A percentile compares a stretch with the other conserved stretches of the same genome.
These are phyloP conservation scores for Colletotrichum eleusines DNA, from an alignment of 2,329 filamentous ascomycete genomes.

Conservation along the genomic window DNA sequence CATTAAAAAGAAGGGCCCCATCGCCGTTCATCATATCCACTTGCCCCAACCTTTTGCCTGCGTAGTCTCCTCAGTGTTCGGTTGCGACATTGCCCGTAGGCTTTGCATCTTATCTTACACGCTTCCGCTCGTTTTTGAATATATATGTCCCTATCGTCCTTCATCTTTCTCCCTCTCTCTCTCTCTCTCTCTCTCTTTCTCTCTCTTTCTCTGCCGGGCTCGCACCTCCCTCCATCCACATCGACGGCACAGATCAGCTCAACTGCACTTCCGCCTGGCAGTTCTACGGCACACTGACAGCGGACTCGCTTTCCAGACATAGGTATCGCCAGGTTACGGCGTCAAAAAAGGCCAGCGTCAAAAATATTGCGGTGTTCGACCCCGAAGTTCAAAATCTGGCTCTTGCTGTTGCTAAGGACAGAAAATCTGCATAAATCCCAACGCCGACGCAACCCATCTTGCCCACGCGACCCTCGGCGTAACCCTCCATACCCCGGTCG, in stretches of 20 bases:
- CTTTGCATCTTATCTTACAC: conserved; percentile 9
- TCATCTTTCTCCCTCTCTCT: no score
- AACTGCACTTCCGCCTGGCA: not conserved
- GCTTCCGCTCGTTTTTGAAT: conserved; percentile 16
- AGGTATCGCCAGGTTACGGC: not conserved
- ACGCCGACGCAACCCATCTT: conserved; percentile 39
- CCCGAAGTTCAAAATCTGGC: not conserved
- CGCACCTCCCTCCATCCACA: not conserved
- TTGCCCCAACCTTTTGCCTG: conserved; percentile 34
- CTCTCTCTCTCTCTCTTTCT: not conserved
- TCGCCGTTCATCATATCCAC: conserved; percentile 37
- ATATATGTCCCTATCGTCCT: conserved; percentile 19
- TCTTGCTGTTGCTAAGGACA: not conserved
- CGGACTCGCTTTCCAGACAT: not conserved
- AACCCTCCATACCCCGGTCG: conserved; percentile 23
- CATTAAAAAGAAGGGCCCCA: conserved; percentile 33
- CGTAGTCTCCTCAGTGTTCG: conserved; percentile 28
- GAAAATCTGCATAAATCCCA: conserved; percentile 16
- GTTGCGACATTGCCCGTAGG: conserved; percentile 40
- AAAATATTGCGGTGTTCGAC: not conserved
- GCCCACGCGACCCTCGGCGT: conserved; percentile 31
- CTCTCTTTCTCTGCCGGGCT: conserved; percentile 1
- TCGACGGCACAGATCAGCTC: conserved; percentile 1
- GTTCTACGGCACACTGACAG: not conserved
- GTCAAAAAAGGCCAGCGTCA: not conserved